phyloP scores from a whole-genome alignment of 176 grass and related monocot genomes.

The Chrysopogon serrulatus region DNA sequence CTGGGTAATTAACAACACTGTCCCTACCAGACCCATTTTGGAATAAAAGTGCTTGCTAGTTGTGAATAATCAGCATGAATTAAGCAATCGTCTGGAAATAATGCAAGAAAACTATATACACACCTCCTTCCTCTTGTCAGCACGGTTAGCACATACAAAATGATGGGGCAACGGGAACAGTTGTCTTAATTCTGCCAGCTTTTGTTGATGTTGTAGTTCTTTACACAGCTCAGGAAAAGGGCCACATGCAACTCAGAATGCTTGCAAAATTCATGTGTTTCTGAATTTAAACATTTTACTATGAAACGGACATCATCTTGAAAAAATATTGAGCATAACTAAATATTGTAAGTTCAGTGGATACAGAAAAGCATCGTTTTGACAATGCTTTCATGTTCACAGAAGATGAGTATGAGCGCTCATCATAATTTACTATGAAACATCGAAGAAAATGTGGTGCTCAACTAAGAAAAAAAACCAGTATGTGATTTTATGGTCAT shows the following conservation, averaged over 20 bases:
- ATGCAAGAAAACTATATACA: not conserved
- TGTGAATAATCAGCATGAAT: not conserved
- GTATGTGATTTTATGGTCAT: not conserved
- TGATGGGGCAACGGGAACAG: slow-evolving; percentile 46
- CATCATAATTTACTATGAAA: not conserved
- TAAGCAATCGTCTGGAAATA: slow-evolving; percentile 5
- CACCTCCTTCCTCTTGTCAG: slow-evolving; percentile 79
- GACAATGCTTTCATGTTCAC: not conserved
- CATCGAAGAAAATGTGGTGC: not conserved
- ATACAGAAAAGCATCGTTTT: not conserved
- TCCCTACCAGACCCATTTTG: not conserved
- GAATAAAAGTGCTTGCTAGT: not conserved
- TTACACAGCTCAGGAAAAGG: slow-evolving; percentile 57
- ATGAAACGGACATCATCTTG: not conserved
- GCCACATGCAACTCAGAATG: not conserved
- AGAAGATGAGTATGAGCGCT: not conserved
- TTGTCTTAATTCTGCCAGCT: slow-evolving; percentile 55
- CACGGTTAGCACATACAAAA: slow-evolving; percentile 61
- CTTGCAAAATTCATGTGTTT: slow-evolving; percentile 11
- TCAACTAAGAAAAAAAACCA: not conserved
- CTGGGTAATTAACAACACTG: slow-evolving; percentile 36
- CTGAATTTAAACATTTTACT: slow-evolving; percentile 10
- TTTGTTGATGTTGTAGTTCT: slow-evolving; percentile 47
- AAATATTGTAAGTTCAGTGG: slow-evolving; percentile 1
- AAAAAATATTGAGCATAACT: not conserved